phyloP scores from a whole-genome alignment of 2,329 filamentous ascomycete species.

The Sporothrix humicola region DNA sequence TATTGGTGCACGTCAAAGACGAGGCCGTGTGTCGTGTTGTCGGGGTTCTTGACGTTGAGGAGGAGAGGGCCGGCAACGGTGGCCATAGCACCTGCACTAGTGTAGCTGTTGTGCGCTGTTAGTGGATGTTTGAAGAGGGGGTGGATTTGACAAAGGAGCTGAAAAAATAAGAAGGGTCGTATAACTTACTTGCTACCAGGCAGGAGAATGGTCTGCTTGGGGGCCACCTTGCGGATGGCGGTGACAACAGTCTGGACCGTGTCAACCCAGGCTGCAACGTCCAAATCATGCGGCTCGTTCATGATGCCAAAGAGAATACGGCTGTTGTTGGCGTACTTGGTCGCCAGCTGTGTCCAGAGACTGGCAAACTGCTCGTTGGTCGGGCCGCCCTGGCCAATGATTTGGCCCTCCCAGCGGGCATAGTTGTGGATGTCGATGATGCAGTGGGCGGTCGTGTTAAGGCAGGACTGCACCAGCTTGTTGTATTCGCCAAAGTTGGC shows the following conservation, averaged over 20 bases:
- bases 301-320: slow-evolving; percentile 69
- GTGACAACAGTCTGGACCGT: slow-evolving; percentile 68
- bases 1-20: slow-evolving; percentile 66
- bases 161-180: not conserved
- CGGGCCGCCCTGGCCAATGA: slow-evolving; percentile 70
- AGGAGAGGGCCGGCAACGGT: slow-evolving; percentile 47
- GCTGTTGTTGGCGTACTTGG: slow-evolving; percentile 59
- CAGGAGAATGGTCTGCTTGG: slow-evolving; percentile 65
- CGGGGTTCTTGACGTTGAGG: slow-evolving; percentile 60
- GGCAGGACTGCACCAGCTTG: slow-evolving; percentile 55
- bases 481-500: slow-evolving; percentile 55
- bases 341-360: slow-evolving; percentile 64
- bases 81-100: slow-evolving; percentile 49
- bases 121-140: not conserved
- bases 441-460: slow-evolving; percentile 55
- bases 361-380: slow-evolving; percentile 65
- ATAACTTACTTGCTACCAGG: slow-evolving; percentile 55
- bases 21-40: slow-evolving; percentile 60
- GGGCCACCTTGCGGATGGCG: slow-evolving; percentile 68
- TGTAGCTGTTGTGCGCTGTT: slow-evolving; percentile 44
- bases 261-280: slow-evolving; percentile 62
- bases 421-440: slow-evolving; percentile 62
- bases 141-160: too few relatives aligned
- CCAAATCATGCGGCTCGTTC: slow-evolving; percentile 69
- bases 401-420: slow-evolving; percentile 64